Evolutionary conservation across 352 stramenopile species (phyloP), one percentile per base, ranked within the genome.

Genomic region (Pythium diclinum): DNA sequence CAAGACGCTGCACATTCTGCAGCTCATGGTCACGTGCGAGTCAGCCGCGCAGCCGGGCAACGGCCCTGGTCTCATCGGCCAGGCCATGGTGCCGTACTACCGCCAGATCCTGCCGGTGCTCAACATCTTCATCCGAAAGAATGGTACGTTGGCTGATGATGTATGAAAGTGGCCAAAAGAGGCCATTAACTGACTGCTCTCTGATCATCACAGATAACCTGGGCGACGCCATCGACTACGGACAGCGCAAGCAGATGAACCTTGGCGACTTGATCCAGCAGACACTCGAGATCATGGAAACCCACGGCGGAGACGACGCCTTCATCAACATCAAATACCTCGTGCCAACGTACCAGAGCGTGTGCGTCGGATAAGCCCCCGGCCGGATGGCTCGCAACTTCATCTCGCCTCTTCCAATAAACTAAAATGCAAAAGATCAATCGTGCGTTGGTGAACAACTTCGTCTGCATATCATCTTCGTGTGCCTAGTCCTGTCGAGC

Each of bases 261-360:
- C 68, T 99, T 34, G 96, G 97, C 23, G 95, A 98, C 51, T 79
- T 99, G 3, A 98, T 99, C 56, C 90, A 97, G 77, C 92, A 99
- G 68, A 99, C 96, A 14, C 84, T 99, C 3, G 95, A 99, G 71
- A 89, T 96, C 62, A 97, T 99, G 71, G 96, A 99, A 74, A 88
- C 91, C 6, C 90, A 98, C 61, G 96, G 96, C 32, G 96, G 96
- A 17, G 90, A 98, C 69, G 92, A 99, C 73, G 96, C 96, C 4
- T 99, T 99, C 74, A 98, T 99, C 73, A 99, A 99, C 79, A 99
- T 99, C 75, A 99, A 99, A 69, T 99, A 99, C 67, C 87, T 99
- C 60, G 78, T 99, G 23, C 96, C 96, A 3, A 97, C 96, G 1
- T 99, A 98, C 77, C 92, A 98, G 75, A 98, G 91, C 68, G 89